Evolutionary conservation across 78 protist genomes (phyloP).

Genomic region (Dictyostelium purpureum): DNA sequence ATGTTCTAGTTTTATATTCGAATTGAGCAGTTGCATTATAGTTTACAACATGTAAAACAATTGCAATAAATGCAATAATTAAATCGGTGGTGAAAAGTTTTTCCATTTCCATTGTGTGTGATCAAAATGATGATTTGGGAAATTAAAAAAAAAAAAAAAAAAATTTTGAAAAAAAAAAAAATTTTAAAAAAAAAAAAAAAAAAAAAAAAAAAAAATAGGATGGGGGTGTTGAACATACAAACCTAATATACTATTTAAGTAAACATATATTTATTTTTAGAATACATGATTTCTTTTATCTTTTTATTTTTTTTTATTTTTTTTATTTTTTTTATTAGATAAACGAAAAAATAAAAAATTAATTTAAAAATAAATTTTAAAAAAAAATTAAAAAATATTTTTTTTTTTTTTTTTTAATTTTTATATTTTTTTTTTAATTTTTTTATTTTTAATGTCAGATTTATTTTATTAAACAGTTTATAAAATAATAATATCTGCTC

Average conservation of each 20-base stretch:
- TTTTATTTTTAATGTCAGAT: too few relatives aligned
- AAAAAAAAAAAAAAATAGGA: background rate
- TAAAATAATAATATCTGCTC: too few relatives aligned
- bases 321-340: background rate
- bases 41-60: constrained; percentile 73
- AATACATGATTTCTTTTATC: background rate
- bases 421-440: background rate
- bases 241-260: background rate
- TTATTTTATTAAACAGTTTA: too few relatives aligned
- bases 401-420: background rate
- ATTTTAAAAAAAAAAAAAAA: too few relatives aligned
- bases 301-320: too few relatives aligned
- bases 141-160: background rate
- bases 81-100: background rate
- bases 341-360: too few relatives aligned
- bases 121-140: background rate
- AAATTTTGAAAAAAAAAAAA: background rate
- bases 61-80: constrained; percentile 39
- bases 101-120: background rate
- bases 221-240: too few relatives aligned
- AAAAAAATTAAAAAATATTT: background rate
- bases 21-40: constrained; percentile 78
- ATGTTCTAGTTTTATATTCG: constrained; percentile 72
- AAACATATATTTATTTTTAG: too few relatives aligned
- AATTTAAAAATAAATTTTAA: background rate